Evolutionary conservation across 176 grass and related monocot species (phyloP).

Genomic region (Paspalum vaginatum): DNA sequence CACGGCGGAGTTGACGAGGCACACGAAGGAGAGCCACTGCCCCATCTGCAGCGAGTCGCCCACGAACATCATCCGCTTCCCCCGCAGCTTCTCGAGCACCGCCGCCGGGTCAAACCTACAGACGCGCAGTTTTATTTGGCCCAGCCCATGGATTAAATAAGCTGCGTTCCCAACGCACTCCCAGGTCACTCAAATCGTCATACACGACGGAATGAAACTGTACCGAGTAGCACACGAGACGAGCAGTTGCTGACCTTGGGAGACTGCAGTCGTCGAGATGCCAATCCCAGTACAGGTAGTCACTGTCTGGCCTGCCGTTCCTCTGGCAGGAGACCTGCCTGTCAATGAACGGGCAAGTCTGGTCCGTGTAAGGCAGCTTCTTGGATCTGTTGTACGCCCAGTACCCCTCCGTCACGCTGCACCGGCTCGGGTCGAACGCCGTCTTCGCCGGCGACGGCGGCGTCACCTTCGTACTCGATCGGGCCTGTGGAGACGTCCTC

Average conservation of each 20-base stretch:
- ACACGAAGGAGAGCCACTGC: slow-evolving; percentile 72
- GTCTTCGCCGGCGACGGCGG: slow-evolving; percentile 2
- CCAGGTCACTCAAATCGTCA: too few species aligned
- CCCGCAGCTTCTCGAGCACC: slow-evolving; percentile 71
- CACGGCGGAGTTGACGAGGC: slow-evolving; percentile 62
- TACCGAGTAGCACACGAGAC: too few species aligned
- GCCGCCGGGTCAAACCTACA: slow-evolving; percentile 56
- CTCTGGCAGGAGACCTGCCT: slow-evolving; percentile 58
- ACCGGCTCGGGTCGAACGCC: slow-evolving; percentile 46
- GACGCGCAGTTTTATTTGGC: not conserved
- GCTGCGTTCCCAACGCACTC: too few species aligned
- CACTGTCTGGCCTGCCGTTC: slow-evolving; percentile 71
- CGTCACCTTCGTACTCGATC: slow-evolving; percentile 4
- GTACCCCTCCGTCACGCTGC: slow-evolving; percentile 64
- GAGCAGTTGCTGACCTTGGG: slow-evolving; percentile 51
- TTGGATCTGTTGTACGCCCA: slow-evolving; percentile 65
- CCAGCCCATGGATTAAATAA: not conserved
- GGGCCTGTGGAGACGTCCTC: not conserved
- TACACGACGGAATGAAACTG: too few species aligned
- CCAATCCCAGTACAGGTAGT: slow-evolving; percentile 82
- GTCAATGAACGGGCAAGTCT: slow-evolving; percentile 73
- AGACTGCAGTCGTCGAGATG: slow-evolving; percentile 67
- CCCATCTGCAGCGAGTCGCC: slow-evolving; percentile 83
- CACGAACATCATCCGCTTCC: slow-evolving; percentile 78
- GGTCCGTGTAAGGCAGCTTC: slow-evolving; percentile 53